phyloP scores from a whole-genome alignment of 305 asterid species.

The Coffea humblotiana region DNA sequence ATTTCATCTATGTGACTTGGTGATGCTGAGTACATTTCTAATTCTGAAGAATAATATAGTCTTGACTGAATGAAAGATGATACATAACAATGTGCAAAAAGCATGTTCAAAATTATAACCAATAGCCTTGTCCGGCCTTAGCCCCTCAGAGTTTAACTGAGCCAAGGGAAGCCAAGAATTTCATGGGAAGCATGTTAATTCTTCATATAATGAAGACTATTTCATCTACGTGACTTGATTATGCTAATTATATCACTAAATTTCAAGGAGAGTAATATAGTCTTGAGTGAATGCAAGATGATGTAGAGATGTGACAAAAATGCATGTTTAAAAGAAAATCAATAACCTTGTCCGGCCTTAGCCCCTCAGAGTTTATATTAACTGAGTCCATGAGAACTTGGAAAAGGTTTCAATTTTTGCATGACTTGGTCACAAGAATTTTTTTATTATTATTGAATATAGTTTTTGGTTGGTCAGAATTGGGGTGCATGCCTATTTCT shows the following conservation, averaged over 20 bases:
- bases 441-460: background rate
- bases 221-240: too few species aligned
- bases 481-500: background rate
- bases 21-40: too few species aligned
- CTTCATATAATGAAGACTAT: too few species aligned
- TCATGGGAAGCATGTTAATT: too few species aligned
- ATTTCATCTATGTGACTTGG: too few species aligned
- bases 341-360: background rate
- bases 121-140: background rate
- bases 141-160: background rate
- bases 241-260: too few species aligned
- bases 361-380: background rate
- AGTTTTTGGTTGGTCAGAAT: background rate
- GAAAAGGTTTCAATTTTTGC: too few species aligned
- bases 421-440: background rate
- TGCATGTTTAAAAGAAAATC: too few species aligned
- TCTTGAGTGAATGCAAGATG: background rate
- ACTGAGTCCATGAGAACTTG: too few species aligned
- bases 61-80: background rate
- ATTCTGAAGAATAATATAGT: too few species aligned
- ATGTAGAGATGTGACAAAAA: background rate
- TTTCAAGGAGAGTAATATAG: too few species aligned
- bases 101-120: too few species aligned
- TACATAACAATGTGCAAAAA: background rate
- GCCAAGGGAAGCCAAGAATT: background rate